phyloP scores from a whole-genome alignment of 2,329 filamentous ascomycete genomes.

The Zalaria obscura region DNA sequence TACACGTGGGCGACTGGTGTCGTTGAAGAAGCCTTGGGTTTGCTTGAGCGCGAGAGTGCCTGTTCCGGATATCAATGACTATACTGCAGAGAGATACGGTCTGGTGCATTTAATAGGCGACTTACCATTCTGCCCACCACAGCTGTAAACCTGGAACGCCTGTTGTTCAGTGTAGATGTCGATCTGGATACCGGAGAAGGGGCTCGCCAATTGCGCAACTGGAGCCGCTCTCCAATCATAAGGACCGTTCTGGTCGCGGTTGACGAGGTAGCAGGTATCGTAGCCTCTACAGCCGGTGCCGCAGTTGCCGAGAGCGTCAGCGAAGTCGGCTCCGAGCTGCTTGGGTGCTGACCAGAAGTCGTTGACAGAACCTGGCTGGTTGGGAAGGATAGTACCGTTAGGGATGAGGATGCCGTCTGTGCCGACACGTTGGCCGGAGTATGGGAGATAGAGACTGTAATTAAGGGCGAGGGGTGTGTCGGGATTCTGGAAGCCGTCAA shows the following conservation, averaged over 20 bases:
- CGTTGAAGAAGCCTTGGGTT: constrained; percentile 49
- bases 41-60: constrained; percentile 49
- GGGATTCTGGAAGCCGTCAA: constrained; percentile 65
- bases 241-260: constrained; percentile 41
- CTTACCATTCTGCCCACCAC: constrained; percentile 59
- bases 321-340: constrained; percentile 58
- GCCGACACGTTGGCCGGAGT: constrained; percentile 53
- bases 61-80: constrained; percentile 6
- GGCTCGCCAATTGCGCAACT: constrained; percentile 52
- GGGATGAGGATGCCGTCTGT: constrained; percentile 43
- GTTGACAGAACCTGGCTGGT: constrained; percentile 53
- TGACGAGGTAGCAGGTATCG: constrained; percentile 60
- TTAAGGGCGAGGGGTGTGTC: constrained; percentile 51
- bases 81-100: too few relatives aligned
- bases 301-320: constrained; percentile 57
- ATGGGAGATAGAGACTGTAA: constrained; percentile 60
- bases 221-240: constrained; percentile 52
- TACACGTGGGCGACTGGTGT: constrained; percentile 41
- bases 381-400: constrained; percentile 49
- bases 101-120: constrained; percentile 11
- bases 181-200: constrained; percentile 69
- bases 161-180: constrained; percentile 75
- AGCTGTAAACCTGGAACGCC: constrained; percentile 80
- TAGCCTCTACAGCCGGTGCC: constrained; percentile 74
- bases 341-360: constrained; percentile 76